Percentiles rank a stretch among this genome's conserved stretches.
phyloP scores from a whole-genome alignment of 176 grass and related monocot genomes.

The Cenchrus fungigraminus region DNA sequence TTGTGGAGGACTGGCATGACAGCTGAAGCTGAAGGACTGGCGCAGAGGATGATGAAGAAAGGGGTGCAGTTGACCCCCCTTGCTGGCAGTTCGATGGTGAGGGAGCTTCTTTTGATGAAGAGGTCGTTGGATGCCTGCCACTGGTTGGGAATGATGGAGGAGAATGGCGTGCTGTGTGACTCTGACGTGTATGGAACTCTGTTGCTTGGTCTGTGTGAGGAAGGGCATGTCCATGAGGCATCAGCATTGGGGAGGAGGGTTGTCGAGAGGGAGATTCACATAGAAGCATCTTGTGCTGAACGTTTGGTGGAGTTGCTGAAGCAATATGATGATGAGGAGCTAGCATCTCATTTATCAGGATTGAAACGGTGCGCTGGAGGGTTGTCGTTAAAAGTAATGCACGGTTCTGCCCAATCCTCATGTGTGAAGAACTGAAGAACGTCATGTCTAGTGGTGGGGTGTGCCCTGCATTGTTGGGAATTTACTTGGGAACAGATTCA shows the following conservation, averaged over 20 bases:
- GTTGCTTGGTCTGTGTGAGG: conserved; percentile 57
- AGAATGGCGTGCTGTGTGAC: conserved; percentile 61
- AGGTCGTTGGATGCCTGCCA: conserved; percentile 59
- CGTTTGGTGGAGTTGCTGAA: conserved; percentile 55
- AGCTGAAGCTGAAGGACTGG: conserved; percentile 57
- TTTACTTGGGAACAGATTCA: conserved; percentile 5
- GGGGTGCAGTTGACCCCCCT: conserved; percentile 52
- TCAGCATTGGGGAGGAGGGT: conserved; percentile 46
- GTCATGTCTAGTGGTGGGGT: background rate
- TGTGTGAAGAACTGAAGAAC: background rate
- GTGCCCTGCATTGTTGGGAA: background rate
- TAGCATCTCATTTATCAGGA: conserved; percentile 52
- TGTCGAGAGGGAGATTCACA: conserved; percentile 42
- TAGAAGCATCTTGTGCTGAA: conserved; percentile 56
- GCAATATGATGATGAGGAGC: conserved; percentile 53
- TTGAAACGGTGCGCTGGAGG: conserved; percentile 36
- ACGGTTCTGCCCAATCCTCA: background rate
- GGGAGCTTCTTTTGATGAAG: conserved; percentile 51
- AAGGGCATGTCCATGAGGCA: conserved; percentile 53
- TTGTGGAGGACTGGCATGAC: conserved; percentile 47
- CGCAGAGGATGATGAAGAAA: conserved; percentile 63
- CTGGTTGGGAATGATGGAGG: conserved; percentile 60
- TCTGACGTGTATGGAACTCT: conserved; percentile 57
- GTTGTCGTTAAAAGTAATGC: background rate
- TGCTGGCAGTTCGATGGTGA: conserved; percentile 59